Percentiles rank a stretch among this genome's conserved stretches.
Evolutionary conservation across 768 basidiomycete species (phyloP).

Genomic region (Crucibulum laeve): DNA sequence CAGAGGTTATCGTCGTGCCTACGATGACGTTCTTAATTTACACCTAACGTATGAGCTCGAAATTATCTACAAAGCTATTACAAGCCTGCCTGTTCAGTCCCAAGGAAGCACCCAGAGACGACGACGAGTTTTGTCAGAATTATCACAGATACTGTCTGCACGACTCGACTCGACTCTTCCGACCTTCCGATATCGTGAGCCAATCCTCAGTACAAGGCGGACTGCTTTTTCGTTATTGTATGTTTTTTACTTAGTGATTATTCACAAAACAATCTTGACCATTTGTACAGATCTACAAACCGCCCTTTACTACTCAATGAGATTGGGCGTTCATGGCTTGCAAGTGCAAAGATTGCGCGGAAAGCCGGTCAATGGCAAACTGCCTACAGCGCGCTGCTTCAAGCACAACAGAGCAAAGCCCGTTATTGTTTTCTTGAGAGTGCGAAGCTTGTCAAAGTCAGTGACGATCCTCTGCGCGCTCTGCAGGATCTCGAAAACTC

Average conservation of each 20-base stretch:
- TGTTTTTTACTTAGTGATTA: conserved; percentile 13
- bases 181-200: conserved; percentile 84
- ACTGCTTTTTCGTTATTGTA: conserved; percentile 77
- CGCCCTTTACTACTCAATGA: conserved; percentile 43
- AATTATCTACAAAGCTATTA: conserved; percentile 47
- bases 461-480: conserved; percentile 79
- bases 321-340: conserved; percentile 85
- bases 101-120: conserved; percentile 28
- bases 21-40: conserved; percentile 81
- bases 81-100: conserved; percentile 30
- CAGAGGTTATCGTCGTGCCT: conserved; percentile 79
- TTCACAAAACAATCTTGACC: conserved; percentile 7
- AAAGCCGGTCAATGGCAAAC: conserved; percentile 96
- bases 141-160: conserved; percentile 49
- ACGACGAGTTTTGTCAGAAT: conserved; percentile 31
- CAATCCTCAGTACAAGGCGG: conserved; percentile 84
- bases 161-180: conserved; percentile 80
- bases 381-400: conserved; percentile 92
- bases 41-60: conserved; percentile 88
- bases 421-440: conserved; percentile 85
- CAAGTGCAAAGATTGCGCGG: conserved; percentile 92
- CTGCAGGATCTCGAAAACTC: conserved; percentile 81
- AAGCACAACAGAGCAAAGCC: conserved; percentile 72
- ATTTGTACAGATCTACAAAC: conserved; percentile 23
- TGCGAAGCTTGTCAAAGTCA: conserved; percentile 78